These are phyloP conservation scores for Blastobotrys petasosporus DNA, from an alignment of 1,139 yeast genomes.

Conservation along the genomic window DNA sequence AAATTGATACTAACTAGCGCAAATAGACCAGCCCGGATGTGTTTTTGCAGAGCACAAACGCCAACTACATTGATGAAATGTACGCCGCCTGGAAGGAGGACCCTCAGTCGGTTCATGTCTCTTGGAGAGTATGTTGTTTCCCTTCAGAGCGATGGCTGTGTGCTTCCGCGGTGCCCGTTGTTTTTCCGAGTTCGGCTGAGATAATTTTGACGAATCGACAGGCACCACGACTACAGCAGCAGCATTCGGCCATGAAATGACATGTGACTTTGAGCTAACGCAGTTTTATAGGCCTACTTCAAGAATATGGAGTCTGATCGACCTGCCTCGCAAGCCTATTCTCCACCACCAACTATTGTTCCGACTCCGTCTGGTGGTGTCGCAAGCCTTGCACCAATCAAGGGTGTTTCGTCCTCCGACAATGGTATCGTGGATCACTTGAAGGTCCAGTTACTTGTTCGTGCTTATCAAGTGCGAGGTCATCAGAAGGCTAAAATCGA, in stretches of 20 bases:
- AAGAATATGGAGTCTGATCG: constrained; percentile 71
- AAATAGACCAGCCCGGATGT: constrained; percentile 43
- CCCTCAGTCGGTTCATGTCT: constrained; percentile 84
- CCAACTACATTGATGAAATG: constrained; percentile 96
- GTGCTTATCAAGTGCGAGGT: constrained; percentile 98
- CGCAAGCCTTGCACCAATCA: constrained; percentile 42
- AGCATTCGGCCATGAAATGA: too few species aligned
- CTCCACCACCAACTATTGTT: constrained; percentile 85
- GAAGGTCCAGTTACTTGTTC: constrained; percentile 91
- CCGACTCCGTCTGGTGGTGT: constrained; percentile 71
- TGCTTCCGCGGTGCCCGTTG: too few species aligned
- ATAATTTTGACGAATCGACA: too few species aligned
- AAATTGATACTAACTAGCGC: neutral
- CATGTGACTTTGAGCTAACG: neutral
- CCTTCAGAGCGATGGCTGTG: neutral
- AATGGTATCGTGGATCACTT: constrained; percentile 75
- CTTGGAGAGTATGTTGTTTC: constrained; percentile 56
- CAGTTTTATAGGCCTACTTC: constrained; percentile 52
- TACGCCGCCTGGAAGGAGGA: constrained; percentile 90
- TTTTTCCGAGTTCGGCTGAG: too few species aligned
- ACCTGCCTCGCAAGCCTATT: constrained; percentile 68
- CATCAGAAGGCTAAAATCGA: constrained; percentile 93
- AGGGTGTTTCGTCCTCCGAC: constrained; percentile 23
- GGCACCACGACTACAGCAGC: too few species aligned
- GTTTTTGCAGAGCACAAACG: constrained; percentile 79